Conservation (phyloP, 305 asterid species). For the Fraxinus latifolia region DNA sequence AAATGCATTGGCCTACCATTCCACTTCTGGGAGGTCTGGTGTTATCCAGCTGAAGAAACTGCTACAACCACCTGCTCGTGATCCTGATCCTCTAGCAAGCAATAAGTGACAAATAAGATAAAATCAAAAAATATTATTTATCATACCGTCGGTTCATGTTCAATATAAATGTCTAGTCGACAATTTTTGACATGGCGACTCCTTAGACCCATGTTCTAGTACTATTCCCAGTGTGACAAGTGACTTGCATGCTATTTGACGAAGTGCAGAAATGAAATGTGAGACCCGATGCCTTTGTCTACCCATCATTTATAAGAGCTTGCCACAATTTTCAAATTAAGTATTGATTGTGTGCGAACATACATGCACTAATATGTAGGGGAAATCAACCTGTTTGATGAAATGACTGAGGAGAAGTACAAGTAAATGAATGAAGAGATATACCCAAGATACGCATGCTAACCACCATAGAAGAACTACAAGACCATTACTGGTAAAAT, state of each 20-base stretch:
- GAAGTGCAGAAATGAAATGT: not conserved
- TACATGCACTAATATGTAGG: not conserved
- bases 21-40: not conserved
- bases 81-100: not conserved
- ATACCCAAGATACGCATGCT: not conserved
- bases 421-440: not conserved
- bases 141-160: not conserved
- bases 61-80: not conserved
- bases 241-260: not conserved
- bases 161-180: not conserved
- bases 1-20: not conserved
- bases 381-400: not conserved
- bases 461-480: not conserved
- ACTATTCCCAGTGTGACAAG: not conserved
- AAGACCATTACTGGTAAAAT: not conserved
- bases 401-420: not conserved
- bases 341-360: not conserved
- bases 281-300: not conserved
- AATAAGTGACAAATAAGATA: not conserved
- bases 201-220: not conserved
- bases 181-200: not conserved
- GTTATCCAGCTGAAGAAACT: not conserved
- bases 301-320: not conserved
- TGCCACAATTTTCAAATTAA: not conserved
- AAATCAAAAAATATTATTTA: not conserved